Percentiles rank a stretch among this genome's conserved stretches.
phyloP scores from a whole-genome alignment of 2,329 filamentous ascomycete species.

The Truncatella angustata region DNA sequence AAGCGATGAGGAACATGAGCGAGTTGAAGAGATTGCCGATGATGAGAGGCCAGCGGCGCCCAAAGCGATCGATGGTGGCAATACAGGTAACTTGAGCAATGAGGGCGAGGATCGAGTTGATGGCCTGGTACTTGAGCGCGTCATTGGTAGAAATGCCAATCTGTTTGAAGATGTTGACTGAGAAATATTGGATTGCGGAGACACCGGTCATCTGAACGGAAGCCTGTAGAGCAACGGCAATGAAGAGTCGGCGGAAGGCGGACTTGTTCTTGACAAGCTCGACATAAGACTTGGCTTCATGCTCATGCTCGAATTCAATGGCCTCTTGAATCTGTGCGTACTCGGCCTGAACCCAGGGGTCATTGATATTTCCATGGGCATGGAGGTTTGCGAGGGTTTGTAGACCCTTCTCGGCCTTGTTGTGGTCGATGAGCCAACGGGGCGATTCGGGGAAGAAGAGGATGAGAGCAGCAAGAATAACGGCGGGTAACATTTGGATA shows the following conservation, averaged over 20 bases:
- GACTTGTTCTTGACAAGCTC: slow-evolving; percentile 67
- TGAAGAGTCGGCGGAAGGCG: slow-evolving; percentile 69
- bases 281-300: slow-evolving; percentile 66
- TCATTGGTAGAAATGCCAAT: slow-evolving; percentile 66
- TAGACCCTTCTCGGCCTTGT: slow-evolving; percentile 62
- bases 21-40: slow-evolving; percentile 69
- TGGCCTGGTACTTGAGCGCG: slow-evolving; percentile 73
- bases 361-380: slow-evolving; percentile 62
- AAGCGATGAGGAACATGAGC: slow-evolving; percentile 69
- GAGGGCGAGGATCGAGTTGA: slow-evolving; percentile 69
- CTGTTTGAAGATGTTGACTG: slow-evolving; percentile 62
- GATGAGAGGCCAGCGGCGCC: slow-evolving; percentile 72
- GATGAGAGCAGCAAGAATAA: slow-evolving; percentile 64
- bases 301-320: slow-evolving; percentile 64
- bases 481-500: slow-evolving; percentile 70
- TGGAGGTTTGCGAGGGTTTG: slow-evolving; percentile 68
- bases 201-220: slow-evolving; percentile 76
- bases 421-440: slow-evolving; percentile 75
- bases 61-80: slow-evolving; percentile 65
- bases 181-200: slow-evolving; percentile 74
- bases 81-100: slow-evolving; percentile 69
- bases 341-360: slow-evolving; percentile 71
- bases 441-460: slow-evolving; percentile 68
- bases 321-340: slow-evolving; percentile 64
- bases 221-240: slow-evolving; percentile 68